phyloP scores from a whole-genome alignment of 768 basidiomycete genomes.

The Suillus paluster region DNA sequence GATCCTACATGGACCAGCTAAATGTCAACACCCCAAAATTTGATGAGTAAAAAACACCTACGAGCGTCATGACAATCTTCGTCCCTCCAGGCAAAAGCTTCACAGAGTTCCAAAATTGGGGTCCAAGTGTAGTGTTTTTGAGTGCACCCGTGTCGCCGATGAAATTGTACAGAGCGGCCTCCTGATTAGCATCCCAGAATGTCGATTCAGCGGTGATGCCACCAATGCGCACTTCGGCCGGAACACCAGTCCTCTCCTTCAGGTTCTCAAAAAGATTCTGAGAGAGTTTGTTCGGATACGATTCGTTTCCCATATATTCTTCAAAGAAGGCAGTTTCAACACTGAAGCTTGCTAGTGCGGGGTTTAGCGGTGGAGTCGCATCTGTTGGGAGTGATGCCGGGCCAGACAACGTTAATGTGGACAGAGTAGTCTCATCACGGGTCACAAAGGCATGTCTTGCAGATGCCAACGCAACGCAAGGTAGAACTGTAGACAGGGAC shows the following conservation, averaged over 20 bases:
- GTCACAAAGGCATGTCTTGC: constrained; percentile 16
- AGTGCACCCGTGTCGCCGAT: constrained; percentile 48
- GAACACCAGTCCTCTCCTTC: constrained; percentile 45
- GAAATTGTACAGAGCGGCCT: constrained; percentile 40
- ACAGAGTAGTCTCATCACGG: constrained; percentile 7
- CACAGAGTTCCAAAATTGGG: constrained; percentile 52
- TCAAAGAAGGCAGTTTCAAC: constrained; percentile 60
- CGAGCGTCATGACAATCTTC: constrained; percentile 51
- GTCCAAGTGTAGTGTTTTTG: constrained; percentile 55
- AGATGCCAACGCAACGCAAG: constrained; percentile 10
- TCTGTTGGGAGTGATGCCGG: constrained; percentile 45
- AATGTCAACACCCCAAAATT: neutral
- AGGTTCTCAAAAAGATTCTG: constrained; percentile 50
- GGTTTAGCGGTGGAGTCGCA: constrained; percentile 48
- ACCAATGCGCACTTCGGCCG: constrained; percentile 54
- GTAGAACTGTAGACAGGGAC: neutral
- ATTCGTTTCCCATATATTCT: constrained; percentile 50
- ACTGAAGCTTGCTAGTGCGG: constrained; percentile 55
- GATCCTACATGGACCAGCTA: constrained; percentile 36
- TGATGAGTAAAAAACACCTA: constrained; percentile 25
- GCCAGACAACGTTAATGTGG: constrained; percentile 42
- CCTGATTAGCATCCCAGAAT: constrained; percentile 48
- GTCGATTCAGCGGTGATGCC: constrained; percentile 61
- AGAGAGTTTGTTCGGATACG: constrained; percentile 48
- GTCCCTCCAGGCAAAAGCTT: constrained; percentile 48